These are phyloP conservation scores for Chlorophyllum brunneum DNA, from an alignment of 768 basidiomycete species.

Conservation along the genomic window DNA sequence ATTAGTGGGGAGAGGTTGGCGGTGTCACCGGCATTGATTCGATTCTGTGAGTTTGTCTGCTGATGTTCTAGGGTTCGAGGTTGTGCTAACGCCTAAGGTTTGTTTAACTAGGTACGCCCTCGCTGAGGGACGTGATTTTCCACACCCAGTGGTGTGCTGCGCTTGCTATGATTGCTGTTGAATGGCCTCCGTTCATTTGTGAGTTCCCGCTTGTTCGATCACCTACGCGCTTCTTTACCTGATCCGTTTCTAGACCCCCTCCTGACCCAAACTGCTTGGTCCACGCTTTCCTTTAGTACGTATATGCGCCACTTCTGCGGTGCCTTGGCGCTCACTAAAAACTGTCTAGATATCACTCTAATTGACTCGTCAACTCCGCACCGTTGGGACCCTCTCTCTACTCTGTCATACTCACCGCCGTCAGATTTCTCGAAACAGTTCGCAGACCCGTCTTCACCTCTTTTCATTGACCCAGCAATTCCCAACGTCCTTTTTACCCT, in stretches of 20 bases:
- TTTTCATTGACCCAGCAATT: conserved; percentile 67
- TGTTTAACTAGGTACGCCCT: conserved; percentile 90
- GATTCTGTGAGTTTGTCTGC: conserved; percentile 65
- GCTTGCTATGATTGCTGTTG: conserved; percentile 89
- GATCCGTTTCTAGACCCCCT: conserved; percentile 67
- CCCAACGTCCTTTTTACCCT: conserved; percentile 76
- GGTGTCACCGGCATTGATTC: conserved; percentile 77
- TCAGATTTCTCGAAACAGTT: conserved; percentile 73
- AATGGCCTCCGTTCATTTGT: conserved; percentile 95
- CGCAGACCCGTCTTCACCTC: conserved; percentile 60
- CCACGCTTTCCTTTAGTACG: conserved; percentile 72
- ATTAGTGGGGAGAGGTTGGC: conserved; percentile 89
- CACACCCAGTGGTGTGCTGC: conserved; percentile 92
- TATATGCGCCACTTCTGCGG: conserved; percentile 6
- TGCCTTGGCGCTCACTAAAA: conserved; percentile 3
- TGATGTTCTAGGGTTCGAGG: not conserved
- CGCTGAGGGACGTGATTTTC: conserved; percentile 86
- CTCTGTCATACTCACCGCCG: conserved; percentile 58
- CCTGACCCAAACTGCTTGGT: conserved; percentile 85
- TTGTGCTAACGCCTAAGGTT: conserved; percentile 14
- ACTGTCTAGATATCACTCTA: conserved; percentile 65
- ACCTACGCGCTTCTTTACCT: conserved; percentile 12
- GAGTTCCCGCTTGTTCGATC: conserved; percentile 26
- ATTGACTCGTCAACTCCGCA: conserved; percentile 40
- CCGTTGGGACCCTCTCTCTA: conserved; percentile 68